Percentiles rank a stretch among this genome's conserved stretches.
These are phyloP conservation scores for Bipolaris cookei DNA, from an alignment of 2,329 filamentous ascomycete species.

Conservation along the genomic window DNA sequence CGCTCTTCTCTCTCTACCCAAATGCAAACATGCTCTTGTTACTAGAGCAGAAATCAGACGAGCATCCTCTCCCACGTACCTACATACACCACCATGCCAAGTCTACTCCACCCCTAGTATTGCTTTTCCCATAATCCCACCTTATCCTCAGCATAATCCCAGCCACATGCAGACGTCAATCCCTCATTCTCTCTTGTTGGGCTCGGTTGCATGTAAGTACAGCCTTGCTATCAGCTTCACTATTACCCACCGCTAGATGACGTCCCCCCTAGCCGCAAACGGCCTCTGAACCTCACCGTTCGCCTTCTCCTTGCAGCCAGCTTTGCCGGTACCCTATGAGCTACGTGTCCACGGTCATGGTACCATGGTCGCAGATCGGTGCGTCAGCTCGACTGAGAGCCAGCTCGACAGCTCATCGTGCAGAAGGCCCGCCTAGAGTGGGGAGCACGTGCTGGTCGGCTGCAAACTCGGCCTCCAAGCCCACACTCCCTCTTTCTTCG, in stretches of 20 bases:
- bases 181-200: conserved; percentile 12
- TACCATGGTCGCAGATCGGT: conserved; percentile 26
- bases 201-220: conserved; percentile 17
- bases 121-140: neutral
- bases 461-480: neutral
- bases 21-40: too few relatives aligned
- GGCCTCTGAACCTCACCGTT: conserved; percentile 21
- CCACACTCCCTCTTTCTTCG: neutral
- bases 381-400: conserved; percentile 31
- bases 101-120: conserved; percentile 7
- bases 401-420: conserved; percentile 47
- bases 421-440: conserved; percentile 23
- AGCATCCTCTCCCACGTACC: neutral
- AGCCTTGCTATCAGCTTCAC: conserved; percentile 30
- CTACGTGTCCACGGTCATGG: conserved; percentile 41
- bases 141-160: conserved; percentile 25
- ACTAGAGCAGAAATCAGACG: neutral
- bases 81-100: neutral
- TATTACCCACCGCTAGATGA: conserved; percentile 18
- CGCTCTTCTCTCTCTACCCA: neutral
- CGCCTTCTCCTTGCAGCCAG: conserved; percentile 18
- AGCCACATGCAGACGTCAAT: conserved; percentile 12
- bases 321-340: conserved; percentile 48
- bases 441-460: conserved; percentile 10
- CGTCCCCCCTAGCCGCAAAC: conserved; percentile 33